phyloP scores from a whole-genome alignment of 75 land plant genomes.

The Picea sitchensis region DNA sequence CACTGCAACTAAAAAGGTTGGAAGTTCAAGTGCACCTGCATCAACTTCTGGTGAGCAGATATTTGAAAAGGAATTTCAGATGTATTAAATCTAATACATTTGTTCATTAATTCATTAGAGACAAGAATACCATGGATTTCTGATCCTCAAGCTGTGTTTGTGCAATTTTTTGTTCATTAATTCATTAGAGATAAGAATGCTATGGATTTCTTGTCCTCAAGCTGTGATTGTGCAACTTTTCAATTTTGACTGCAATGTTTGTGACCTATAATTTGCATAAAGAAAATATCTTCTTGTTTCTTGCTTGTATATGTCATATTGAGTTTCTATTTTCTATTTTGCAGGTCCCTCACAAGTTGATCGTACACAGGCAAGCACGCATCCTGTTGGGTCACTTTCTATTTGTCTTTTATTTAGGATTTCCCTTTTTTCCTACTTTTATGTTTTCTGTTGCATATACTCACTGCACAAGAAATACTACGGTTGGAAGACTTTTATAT shows the following conservation, averaged over 20 bases:
- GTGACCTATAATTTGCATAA: background rate
- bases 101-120: background rate
- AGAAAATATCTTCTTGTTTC: background rate
- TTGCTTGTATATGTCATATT: background rate
- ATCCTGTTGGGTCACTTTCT: background rate
- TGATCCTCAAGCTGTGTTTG: background rate
- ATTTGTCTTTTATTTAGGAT: background rate
- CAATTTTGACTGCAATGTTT: background rate
- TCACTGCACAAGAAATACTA: no score
- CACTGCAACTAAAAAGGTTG: background rate
- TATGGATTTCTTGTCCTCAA: background rate
- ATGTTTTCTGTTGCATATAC: no score
- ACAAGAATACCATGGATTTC: background rate
- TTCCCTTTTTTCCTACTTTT: no score
- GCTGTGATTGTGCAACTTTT: background rate
- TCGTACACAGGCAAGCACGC: constrained; percentile 2
- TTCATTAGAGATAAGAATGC: background rate
- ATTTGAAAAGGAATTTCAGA: background rate
- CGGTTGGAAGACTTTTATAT: no score
- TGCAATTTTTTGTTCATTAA: background rate
- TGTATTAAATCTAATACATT: background rate
- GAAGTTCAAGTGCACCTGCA: constrained; percentile 9
- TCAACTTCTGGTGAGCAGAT: background rate
- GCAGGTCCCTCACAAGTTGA: background rate
- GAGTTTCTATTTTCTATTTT: background rate